Base-by-base conservation (phyloP, 2,329 filamentous ascomycete species). In the Periglandula ipomoeae region DNA sequence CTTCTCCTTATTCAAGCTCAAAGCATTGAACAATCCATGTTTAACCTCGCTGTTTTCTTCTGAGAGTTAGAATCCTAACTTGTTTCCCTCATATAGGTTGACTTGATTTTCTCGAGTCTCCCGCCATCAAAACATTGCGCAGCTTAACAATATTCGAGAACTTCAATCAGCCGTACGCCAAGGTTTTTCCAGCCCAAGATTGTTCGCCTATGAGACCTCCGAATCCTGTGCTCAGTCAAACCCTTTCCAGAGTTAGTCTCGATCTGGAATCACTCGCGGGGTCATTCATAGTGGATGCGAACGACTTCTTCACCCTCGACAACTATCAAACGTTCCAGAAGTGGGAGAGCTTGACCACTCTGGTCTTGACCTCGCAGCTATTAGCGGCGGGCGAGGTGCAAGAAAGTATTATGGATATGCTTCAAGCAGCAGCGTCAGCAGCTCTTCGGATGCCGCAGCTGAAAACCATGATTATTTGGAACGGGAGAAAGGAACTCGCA, bases 121-220 rank as follows among this genome's bases (percentile, higher is more conserved):
- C 64, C 52, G 23, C 49, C 35, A 22, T 17, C 40, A 59, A 53
- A 23, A 51, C 55, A 51, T 51, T 65, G 48, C 45, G 51, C 46
- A 66, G 58, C 44, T 53, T 67, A 5, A 55, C 57, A 44, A 55
- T 67, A 40, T 67, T 68, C 50, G 60, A 66, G 55, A 67, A 66
- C 51, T 63, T 63, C 52, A 58, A 65, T 48, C 50, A 66, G 56
- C 34, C 37, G 44, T 66, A 64, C 52, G 47, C 59, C 46, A 38
- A 48, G 55, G 20, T 51, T 47, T 49, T n/a, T 13, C 4, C 20
- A 3, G 11, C 23, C 5, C 8, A 19, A 19, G 35, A 38, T 9
- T 19, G 7, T 17, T 19, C 24, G 9, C 5, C 15, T 17, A 34
- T 22, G 4, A 9, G 17, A 6, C 4, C 10, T 15, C 26, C 41